Conservation (phyloP, 2,329 filamentous ascomycete genomes). For the Pseudocercospora macadamiae region DNA sequence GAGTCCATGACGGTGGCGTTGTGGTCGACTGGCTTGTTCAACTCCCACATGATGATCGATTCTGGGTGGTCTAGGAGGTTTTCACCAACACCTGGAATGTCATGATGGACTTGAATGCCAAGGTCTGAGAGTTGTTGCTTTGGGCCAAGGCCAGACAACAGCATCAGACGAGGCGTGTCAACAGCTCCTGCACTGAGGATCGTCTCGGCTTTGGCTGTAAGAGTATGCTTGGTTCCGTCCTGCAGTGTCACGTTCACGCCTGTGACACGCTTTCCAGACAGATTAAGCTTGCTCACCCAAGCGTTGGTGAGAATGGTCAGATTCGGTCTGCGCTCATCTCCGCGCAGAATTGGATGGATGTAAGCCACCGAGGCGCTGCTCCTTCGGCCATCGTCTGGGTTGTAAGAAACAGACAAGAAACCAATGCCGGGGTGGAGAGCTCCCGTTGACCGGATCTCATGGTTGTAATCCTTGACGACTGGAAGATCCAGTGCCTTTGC, state of each 20-base stretch:
- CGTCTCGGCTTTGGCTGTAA: conserved; percentile 71
- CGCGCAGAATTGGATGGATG: conserved; percentile 85
- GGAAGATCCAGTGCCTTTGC: conserved; percentile 78
- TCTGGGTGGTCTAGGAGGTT: conserved; percentile 69
- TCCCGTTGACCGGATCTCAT: conserved; percentile 74
- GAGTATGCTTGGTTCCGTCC: conserved; percentile 57
- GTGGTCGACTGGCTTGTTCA: conserved; percentile 74
- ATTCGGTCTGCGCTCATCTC: conserved; percentile 80
- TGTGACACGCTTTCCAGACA: conserved; percentile 69
- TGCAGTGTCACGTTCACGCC: conserved; percentile 72
- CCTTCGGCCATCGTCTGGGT: conserved; percentile 81
- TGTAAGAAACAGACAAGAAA: conserved; percentile 90
- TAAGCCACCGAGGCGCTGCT: conserved; percentile 89
- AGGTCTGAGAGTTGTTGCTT: conserved; percentile 51
- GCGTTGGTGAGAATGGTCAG: conserved; percentile 84
- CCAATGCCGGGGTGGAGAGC: conserved; percentile 75
- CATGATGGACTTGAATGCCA: conserved; percentile 58
- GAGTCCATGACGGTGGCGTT: conserved; percentile 91
- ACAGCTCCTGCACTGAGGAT: conserved; percentile 79
- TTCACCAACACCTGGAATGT: conserved; percentile 65
- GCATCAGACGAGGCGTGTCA: conserved; percentile 72
- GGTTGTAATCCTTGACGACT: conserved; percentile 82
- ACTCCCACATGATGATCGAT: conserved; percentile 73
- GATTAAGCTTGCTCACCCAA: conserved; percentile 81
- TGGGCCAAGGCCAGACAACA: conserved; percentile 55